phyloP scores from a whole-genome alignment of 1,284 basidiomycete genomes.

The Heterobasidion annosum region DNA sequence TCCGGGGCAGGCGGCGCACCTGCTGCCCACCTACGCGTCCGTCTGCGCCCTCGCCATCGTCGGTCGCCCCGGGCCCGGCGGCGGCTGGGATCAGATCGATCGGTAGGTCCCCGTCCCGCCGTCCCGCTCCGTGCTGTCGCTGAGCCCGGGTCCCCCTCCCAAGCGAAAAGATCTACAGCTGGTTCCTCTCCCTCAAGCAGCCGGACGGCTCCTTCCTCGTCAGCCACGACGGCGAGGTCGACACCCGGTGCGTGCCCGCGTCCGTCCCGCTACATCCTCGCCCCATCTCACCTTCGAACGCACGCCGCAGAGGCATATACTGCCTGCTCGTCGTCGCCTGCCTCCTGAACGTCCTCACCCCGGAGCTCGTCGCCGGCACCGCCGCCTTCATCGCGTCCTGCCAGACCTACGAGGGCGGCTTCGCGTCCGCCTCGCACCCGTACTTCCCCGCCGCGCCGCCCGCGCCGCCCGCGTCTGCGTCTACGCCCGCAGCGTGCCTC shows the following conservation, averaged over 20 bases:
- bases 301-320: slow-evolving; percentile 53
- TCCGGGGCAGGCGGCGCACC: slow-evolving; percentile 80
- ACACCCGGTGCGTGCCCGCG: slow-evolving; percentile 62
- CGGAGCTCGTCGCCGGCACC: slow-evolving; percentile 69
- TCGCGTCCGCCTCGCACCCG: slow-evolving; percentile 78
- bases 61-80: slow-evolving; percentile 63
- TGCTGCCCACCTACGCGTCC: slow-evolving; percentile 88
- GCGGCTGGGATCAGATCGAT: slow-evolving; percentile 81
- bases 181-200: slow-evolving; percentile 91
- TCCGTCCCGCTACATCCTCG: neutral
- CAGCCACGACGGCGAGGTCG: slow-evolving; percentile 83
- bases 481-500: slow-evolving; percentile 19
- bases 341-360: slow-evolving; percentile 77
- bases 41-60: slow-evolving; percentile 80
- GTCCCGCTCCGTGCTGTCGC: neutral
- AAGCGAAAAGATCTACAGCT: slow-evolving; percentile 72
- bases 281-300: neutral
- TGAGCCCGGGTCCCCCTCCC: neutral
- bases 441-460: slow-evolving; percentile 24
- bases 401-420: slow-evolving; percentile 98
- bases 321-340: slow-evolving; percentile 68
- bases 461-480: slow-evolving; percentile 13
- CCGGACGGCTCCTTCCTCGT: slow-evolving; percentile 94
- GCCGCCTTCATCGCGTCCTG: slow-evolving; percentile 68
- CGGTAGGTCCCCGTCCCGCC: slow-evolving; percentile 33